Conservation (phyloP, 2,329 filamentous ascomycete species). For the Ophiocordyceps robertsii region DNA sequence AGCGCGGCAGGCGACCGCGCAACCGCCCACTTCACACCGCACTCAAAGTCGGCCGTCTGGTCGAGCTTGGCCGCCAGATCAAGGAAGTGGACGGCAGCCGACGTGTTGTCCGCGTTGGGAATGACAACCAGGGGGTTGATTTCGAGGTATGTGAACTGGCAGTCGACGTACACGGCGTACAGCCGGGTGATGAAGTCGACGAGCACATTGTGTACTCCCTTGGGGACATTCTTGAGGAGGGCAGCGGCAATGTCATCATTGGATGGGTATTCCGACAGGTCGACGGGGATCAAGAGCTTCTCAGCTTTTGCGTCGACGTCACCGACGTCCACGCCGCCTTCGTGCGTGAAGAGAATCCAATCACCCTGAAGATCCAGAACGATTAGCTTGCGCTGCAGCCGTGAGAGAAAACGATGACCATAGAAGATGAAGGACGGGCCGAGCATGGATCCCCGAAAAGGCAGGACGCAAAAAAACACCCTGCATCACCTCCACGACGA, state of each 20-base stretch:
- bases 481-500: too few species aligned
- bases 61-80: constrained; percentile 98
- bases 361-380: constrained; percentile 54
- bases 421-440: too few species aligned
- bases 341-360: constrained; percentile 99
- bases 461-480: too few species aligned
- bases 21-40: constrained; percentile 97
- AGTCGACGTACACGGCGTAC: constrained; percentile 98
- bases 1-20: constrained; percentile 82
- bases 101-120: constrained; percentile 83
- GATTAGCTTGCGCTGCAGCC: too few species aligned
- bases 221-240: constrained; percentile 84
- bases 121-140: constrained; percentile 99
- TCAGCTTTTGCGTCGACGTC: constrained; percentile 98
- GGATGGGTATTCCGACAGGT: constrained; percentile 86
- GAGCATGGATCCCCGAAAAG: too few species aligned
- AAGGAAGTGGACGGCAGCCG: constrained; percentile 91
- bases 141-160: constrained; percentile 99
- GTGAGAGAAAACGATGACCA: too few species aligned
- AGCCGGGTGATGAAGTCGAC: constrained; percentile 98
- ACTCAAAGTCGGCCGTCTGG: constrained; percentile 98
- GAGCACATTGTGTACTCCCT: constrained; percentile 93
- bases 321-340: constrained; percentile 98
- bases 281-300: constrained; percentile 95
- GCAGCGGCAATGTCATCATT: constrained; percentile 82